Base-by-base conservation (phyloP, 2,329 filamentous ascomycete genomes). In the Xylaria sp. region DNA sequence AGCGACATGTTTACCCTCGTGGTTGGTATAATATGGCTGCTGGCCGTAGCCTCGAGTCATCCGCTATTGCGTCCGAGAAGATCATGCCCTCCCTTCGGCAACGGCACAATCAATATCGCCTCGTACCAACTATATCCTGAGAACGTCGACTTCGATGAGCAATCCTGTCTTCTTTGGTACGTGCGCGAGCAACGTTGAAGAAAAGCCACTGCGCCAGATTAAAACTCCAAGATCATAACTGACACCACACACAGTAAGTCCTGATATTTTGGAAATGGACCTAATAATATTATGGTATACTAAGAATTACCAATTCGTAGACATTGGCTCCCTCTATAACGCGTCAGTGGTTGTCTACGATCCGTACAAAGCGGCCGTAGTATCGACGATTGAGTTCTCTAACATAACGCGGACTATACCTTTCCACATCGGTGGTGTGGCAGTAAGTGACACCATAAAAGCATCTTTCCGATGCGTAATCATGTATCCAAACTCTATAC, bases 71-170 rank as follows among this genome's bases (percentile, higher is more conserved):
- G 6, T 30, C 61, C 10, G 8, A 55, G 43, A 23, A 25, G 61
- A 28, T 3, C 52, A 68, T 74, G 73, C 52, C 69, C 65, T 5
- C 66, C 71, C 10, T 67, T 73, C 36, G 23, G 67, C 30, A 73
- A 66, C 5, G 71, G 72, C 25, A 70, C 71, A 8, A 64, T 75
- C 34, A 61, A 64, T 4, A 68, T 75, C 30, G 67, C 65, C 15
- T 70, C 72, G 8, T 79, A 74, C 63, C 79, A 79, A 43, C 68
- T 80, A 1, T 80, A 80, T 43, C 78, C 79, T 12, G 78, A 80
- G 59, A 80, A 80, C 45, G 77, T 75, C 5, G 78, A 80, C 53
- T 80, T 77, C 67, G 76, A 80, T 67, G 59, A 70, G 6, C 67
- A 75, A n/a, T 67, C 69, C 20, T 80, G 78, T 56, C 69, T 78